Evolutionary conservation across 78 protist species (phyloP).

Genomic region (Goniomonas avonlea): DNA sequence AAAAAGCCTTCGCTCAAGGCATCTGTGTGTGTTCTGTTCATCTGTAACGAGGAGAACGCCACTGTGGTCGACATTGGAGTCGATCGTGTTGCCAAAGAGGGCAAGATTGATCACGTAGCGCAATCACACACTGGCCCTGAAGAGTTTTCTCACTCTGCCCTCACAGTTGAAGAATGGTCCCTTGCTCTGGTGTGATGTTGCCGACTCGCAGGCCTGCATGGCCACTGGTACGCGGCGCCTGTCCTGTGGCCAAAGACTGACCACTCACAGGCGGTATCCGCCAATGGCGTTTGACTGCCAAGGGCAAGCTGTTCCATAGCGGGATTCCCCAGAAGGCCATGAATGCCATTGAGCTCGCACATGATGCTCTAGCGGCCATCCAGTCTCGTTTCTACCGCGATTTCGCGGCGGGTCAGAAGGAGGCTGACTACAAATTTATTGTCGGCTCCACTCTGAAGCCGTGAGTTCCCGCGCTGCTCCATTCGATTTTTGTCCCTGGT

Average conservation of each 20-base stretch:
- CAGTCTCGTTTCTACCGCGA: neutral
- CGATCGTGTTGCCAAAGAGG: neutral
- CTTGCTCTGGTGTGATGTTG: neutral
- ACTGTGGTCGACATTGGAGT: neutral
- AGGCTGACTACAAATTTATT: neutral
- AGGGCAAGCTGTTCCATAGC: slow-evolving; percentile 24
- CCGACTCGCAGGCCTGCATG: slow-evolving; percentile 1
- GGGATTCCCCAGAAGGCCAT: slow-evolving; percentile 15
- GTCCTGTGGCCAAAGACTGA: no score
- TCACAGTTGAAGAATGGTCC: no score
- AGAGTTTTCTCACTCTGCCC: no score
- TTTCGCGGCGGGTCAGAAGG: no score
- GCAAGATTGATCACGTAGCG: no score
- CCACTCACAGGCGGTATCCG: neutral
- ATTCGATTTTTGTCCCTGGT: neutral
- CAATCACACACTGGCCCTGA: no score
- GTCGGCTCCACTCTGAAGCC: neutral
- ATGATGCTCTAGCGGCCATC: neutral
- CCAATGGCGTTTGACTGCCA: slow-evolving; percentile 8
- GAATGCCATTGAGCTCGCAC: neutral
- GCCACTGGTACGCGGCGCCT: no score
- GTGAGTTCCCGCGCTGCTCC: neutral
- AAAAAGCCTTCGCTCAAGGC: slow-evolving; percentile 10
- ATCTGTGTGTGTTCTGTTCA: neutral
- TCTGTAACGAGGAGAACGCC: slow-evolving; percentile 19